These are phyloP conservation scores for Alternaria tenuissima DNA, from an alignment of 2,329 filamentous ascomycete species.

Conservation along the genomic window DNA sequence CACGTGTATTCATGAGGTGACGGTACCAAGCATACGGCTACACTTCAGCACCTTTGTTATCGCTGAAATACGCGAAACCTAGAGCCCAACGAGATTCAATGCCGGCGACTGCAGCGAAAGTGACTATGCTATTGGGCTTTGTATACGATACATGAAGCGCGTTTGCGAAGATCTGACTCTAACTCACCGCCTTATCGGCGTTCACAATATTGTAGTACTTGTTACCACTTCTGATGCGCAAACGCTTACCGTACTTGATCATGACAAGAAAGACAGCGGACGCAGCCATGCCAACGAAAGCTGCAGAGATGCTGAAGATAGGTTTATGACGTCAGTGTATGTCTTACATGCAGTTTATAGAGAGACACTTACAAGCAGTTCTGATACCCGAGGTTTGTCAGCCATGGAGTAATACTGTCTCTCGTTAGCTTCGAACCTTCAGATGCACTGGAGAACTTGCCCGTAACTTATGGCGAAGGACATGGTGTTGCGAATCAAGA, in stretches of 20 bases:
- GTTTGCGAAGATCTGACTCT: not conserved
- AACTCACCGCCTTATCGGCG: conserved; percentile 15
- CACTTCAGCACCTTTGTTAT: not conserved
- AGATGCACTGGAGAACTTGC: conserved; percentile 3
- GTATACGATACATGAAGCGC: not conserved
- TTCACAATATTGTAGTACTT: conserved; percentile 46
- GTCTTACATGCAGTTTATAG: too few species aligned
- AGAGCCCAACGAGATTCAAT: not conserved
- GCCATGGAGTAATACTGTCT: conserved; percentile 54
- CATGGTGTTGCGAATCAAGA: conserved; percentile 61
- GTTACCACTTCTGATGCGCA: conserved; percentile 39
- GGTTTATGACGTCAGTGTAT: too few species aligned
- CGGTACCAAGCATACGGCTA: not conserved
- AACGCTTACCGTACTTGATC: conserved; percentile 59
- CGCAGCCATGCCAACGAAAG: conserved; percentile 54
- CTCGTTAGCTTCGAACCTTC: not conserved
- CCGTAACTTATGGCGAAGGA: conserved; percentile 62
- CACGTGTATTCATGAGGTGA: not conserved
- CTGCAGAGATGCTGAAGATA: conserved; percentile 45
- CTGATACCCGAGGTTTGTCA: conserved; percentile 53
- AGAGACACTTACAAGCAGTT: conserved; percentile 36
- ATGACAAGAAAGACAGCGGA: conserved; percentile 53
- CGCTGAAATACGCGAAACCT: not conserved
- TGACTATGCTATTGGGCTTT: not conserved
- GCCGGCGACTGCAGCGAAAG: not conserved